phyloP scores from a whole-genome alignment of 176 grass and related monocot genomes.

The Olyra latifolia region DNA sequence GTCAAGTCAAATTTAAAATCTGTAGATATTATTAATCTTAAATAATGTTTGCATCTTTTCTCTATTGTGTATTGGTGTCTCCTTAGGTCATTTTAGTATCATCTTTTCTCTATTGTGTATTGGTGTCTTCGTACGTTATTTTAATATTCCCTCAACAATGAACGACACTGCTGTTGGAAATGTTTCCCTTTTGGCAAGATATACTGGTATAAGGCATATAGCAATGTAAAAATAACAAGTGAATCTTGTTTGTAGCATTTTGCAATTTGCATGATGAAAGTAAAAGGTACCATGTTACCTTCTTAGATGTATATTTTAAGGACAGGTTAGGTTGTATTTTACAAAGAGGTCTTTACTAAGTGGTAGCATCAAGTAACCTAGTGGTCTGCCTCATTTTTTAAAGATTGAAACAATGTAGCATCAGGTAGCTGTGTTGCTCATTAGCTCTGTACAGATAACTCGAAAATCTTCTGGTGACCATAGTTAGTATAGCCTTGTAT shows the following conservation, averaged over 20 bases:
- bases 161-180: background rate
- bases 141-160: background rate
- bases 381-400: background rate
- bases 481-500: background rate
- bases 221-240: conserved; percentile 8
- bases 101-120: background rate
- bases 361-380: background rate
- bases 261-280: background rate
- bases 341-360: background rate
- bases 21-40: background rate
- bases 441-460: background rate
- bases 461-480: background rate
- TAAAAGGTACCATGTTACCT: background rate
- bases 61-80: background rate
- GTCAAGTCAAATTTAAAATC: background rate
- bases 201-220: background rate
- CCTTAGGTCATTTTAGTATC: background rate
- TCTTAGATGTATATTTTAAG: background rate
- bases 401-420: background rate
- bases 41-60: background rate
- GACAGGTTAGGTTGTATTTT: background rate
- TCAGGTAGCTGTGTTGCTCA: background rate
- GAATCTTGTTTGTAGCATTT: background rate
- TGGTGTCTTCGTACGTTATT: background rate
- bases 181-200: background rate